phyloP scores from a whole-genome alignment of 176 grass and related monocot species.

The Avena eriantha region DNA sequence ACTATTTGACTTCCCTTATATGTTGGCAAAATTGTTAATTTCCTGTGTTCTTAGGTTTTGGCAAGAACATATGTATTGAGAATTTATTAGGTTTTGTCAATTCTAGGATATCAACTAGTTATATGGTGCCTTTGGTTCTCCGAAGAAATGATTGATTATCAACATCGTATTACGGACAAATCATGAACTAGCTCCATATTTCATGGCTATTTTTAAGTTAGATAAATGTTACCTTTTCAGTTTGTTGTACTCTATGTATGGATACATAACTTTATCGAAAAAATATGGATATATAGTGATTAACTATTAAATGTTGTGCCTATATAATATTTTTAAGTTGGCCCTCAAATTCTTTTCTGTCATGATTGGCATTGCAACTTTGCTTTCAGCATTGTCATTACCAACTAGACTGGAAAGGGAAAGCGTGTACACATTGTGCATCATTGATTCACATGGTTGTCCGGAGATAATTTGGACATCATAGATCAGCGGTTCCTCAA shows the following conservation, averaged over 20 bases:
- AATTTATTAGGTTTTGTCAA: background rate
- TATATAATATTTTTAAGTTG: background rate
- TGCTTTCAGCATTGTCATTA: constrained; percentile 1
- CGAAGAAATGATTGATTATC: background rate
- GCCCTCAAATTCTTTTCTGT: background rate
- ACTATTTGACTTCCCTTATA: background rate
- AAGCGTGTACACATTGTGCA: constrained; percentile 27
- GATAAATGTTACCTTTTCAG: background rate
- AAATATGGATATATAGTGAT: background rate
- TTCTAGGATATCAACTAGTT: background rate
- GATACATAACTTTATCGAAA: background rate
- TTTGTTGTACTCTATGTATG: background rate
- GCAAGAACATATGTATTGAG: background rate
- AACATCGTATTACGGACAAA: background rate
- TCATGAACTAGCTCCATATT: background rate
- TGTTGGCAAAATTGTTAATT: background rate
- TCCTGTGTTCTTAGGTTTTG: background rate
- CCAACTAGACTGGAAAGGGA: constrained; percentile 27
- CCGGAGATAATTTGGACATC: background rate
- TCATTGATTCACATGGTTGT: constrained; percentile 17
- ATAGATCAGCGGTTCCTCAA: constrained; percentile 13
- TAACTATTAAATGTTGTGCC: background rate
- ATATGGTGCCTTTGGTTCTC: background rate
- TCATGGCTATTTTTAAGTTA: background rate
- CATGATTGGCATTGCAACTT: constrained; percentile 11